Percentiles rank a stretch among this genome's conserved stretches.
phyloP scores from a whole-genome alignment of 2,329 filamentous ascomycete species.

The Pleurostoma richardsiae region DNA sequence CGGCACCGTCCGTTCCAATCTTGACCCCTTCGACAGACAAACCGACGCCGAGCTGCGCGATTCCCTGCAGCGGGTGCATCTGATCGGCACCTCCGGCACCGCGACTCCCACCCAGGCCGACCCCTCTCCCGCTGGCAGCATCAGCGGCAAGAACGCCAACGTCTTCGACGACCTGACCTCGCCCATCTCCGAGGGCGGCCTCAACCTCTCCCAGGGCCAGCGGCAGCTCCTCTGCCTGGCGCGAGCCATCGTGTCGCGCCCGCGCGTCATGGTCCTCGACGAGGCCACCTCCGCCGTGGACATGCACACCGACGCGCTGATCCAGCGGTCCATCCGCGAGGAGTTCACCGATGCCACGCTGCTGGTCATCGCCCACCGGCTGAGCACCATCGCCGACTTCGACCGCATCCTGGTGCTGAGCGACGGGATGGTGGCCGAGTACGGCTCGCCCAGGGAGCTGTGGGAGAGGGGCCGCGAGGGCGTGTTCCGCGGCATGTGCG shows the following conservation, averaged over 20 bases:
- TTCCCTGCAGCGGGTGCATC: slow-evolving; percentile 64
- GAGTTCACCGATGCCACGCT: slow-evolving; percentile 66
- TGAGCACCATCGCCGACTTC: slow-evolving; percentile 74
- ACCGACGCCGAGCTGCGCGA: slow-evolving; percentile 64
- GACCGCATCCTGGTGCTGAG: slow-evolving; percentile 68
- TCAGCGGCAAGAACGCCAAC: slow-evolving; percentile 51
- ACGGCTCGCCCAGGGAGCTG: slow-evolving; percentile 58
- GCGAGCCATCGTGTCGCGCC: slow-evolving; percentile 64
- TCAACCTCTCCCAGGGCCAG: slow-evolving; percentile 73
- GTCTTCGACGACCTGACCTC: slow-evolving; percentile 59
- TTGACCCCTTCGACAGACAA: slow-evolving; percentile 72
- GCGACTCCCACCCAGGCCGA: slow-evolving; percentile 32
- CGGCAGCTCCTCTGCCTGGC: slow-evolving; percentile 72
- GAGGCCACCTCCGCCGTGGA: slow-evolving; percentile 77
- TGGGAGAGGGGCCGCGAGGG: slow-evolving; percentile 41
- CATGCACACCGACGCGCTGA: slow-evolving; percentile 69
- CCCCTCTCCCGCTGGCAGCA: slow-evolving; percentile 25
- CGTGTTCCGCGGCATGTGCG: slow-evolving; percentile 59
- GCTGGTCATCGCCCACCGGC: slow-evolving; percentile 69
- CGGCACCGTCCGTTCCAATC: slow-evolving; percentile 69
- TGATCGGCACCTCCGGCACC: slow-evolving; percentile 36
- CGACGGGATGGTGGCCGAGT: slow-evolving; percentile 64
- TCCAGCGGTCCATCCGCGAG: slow-evolving; percentile 67
- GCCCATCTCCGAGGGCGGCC: slow-evolving; percentile 64
- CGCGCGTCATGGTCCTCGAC: slow-evolving; percentile 75